phyloP scores from a whole-genome alignment of 495 filamentous ascomycete genomes.

The Penicillium lagena region DNA sequence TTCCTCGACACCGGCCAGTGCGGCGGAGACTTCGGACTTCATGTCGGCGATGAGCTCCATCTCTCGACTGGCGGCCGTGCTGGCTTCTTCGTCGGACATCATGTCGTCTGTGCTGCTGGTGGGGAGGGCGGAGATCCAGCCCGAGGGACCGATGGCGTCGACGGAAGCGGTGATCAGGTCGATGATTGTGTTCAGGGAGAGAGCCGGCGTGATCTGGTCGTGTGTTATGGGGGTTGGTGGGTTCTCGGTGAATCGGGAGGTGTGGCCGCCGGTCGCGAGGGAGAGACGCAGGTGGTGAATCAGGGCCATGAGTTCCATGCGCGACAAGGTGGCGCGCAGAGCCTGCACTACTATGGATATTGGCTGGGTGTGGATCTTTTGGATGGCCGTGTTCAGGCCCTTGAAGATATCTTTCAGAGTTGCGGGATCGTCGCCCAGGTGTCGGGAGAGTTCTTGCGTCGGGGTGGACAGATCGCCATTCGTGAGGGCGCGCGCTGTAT shows the following conservation, averaged over 20 bases:
- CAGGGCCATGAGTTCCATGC: constrained; percentile 62
- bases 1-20: constrained; percentile 71
- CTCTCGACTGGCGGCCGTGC: constrained; percentile 46
- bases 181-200: constrained; percentile 47
- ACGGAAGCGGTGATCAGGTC: constrained; percentile 69
- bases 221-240: constrained; percentile 41
- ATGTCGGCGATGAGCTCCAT: constrained; percentile 58
- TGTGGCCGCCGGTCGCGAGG: constrained; percentile 40
- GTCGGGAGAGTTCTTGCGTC: constrained; percentile 18
- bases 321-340: constrained; percentile 58
- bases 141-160: constrained; percentile 76
- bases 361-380: constrained; percentile 61
- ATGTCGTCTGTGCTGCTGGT: background rate
- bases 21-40: constrained; percentile 66
- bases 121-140: constrained; percentile 61
- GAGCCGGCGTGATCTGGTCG: constrained; percentile 43
- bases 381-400: constrained; percentile 42
- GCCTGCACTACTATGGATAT: constrained; percentile 46
- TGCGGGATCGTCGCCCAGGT: constrained; percentile 15
- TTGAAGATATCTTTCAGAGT: constrained; percentile 30
- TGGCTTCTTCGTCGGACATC: constrained; percentile 21
- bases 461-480: constrained; percentile 19
- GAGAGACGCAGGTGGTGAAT: constrained; percentile 71
- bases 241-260: constrained; percentile 37
- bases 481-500: constrained; percentile 24